Percentiles rank a stretch among this genome's conserved stretches.
Conservation (phyloP, 192 early-diverging fungal genomes). For the Backusella australiensis region DNA sequence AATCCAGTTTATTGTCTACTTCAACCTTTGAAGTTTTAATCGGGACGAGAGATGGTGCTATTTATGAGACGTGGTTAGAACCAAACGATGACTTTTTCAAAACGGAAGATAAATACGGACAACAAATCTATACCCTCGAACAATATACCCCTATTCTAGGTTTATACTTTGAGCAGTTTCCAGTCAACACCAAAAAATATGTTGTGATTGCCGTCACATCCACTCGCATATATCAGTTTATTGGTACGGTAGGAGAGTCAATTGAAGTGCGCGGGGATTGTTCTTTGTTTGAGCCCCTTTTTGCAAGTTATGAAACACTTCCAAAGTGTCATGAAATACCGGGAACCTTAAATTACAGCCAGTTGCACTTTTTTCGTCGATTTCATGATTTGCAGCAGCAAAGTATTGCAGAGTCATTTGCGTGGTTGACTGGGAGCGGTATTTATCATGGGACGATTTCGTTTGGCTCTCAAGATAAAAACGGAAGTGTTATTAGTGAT, state of each 20-base stretch:
- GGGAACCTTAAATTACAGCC: constrained; percentile 50
- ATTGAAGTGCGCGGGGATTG: constrained; percentile 48
- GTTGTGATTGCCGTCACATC: constrained; percentile 80
- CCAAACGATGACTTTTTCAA: constrained; percentile 83
- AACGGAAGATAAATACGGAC: constrained; percentile 77
- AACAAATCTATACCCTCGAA: constrained; percentile 70
- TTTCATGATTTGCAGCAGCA: constrained; percentile 65
- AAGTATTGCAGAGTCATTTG: constrained; percentile 75
- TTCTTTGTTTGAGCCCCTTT: constrained; percentile 77
- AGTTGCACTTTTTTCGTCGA: constrained; percentile 69
- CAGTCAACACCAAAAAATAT: constrained; percentile 65
- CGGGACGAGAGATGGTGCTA: constrained; percentile 81
- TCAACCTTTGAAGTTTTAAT: constrained; percentile 84
- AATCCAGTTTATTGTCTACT: constrained; percentile 42
- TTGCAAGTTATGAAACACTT: constrained; percentile 64
- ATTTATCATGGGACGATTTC: constrained; percentile 83
- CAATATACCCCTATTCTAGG: constrained; percentile 75
- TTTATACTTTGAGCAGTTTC: constrained; percentile 81
- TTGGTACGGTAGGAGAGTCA: constrained; percentile 60
- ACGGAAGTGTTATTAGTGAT: constrained; percentile 80
- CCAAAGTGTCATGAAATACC: constrained; percentile 67
- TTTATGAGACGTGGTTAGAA: constrained; percentile 88
- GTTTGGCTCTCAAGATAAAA: constrained; percentile 68
- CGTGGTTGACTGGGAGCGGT: constrained; percentile 89
- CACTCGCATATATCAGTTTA: constrained; percentile 88